Evolutionary conservation across 1,284 basidiomycete genomes (phyloP).

Genomic region (Irpex sp.): DNA sequence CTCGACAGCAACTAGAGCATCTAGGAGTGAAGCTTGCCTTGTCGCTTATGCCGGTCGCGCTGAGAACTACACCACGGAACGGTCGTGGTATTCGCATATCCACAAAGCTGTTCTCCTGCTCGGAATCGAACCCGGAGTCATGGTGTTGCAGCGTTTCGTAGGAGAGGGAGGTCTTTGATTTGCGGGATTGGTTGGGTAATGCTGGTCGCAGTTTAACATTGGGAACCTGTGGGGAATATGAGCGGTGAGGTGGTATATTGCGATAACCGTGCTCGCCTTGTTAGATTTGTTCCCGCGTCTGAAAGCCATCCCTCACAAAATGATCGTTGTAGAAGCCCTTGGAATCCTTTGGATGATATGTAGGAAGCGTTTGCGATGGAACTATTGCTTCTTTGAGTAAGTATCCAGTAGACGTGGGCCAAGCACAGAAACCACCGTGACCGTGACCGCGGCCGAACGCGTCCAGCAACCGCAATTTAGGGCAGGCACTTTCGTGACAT

Average conservation of each 20-base stretch:
- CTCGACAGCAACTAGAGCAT: slow-evolving; percentile 1
- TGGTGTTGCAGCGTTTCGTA: slow-evolving; percentile 14
- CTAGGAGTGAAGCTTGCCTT: slow-evolving; percentile 42
- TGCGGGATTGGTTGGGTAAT: slow-evolving; percentile 23
- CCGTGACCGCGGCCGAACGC: neutral
- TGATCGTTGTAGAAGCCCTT: neutral
- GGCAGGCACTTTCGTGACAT: slow-evolving; percentile 20
- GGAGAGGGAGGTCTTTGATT: slow-evolving; percentile 6
- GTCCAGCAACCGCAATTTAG: slow-evolving; percentile 15
- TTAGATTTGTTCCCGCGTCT: slow-evolving; percentile 39
- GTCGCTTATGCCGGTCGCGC: slow-evolving; percentile 70
- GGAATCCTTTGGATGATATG: no score
- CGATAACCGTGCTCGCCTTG: slow-evolving; percentile 31
- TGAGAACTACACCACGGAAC: slow-evolving; percentile 59
- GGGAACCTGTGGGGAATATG: slow-evolving; percentile 50
- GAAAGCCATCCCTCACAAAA: slow-evolving; percentile 14
- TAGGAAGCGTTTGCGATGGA: no score
- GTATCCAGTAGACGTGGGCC: no score
- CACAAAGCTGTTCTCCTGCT: slow-evolving; percentile 26
- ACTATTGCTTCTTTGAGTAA: no score
- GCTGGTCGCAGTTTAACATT: slow-evolving; percentile 73
- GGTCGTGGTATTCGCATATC: slow-evolving; percentile 60
- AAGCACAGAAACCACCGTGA: neutral
- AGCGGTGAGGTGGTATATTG: neutral
- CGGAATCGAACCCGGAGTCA: slow-evolving; percentile 22